A percentile compares a stretch with the other conserved stretches of the same genome.
phyloP scores from a whole-genome alignment of 768 basidiomycete species.

The Tubosaeta brunneosetosa region DNA sequence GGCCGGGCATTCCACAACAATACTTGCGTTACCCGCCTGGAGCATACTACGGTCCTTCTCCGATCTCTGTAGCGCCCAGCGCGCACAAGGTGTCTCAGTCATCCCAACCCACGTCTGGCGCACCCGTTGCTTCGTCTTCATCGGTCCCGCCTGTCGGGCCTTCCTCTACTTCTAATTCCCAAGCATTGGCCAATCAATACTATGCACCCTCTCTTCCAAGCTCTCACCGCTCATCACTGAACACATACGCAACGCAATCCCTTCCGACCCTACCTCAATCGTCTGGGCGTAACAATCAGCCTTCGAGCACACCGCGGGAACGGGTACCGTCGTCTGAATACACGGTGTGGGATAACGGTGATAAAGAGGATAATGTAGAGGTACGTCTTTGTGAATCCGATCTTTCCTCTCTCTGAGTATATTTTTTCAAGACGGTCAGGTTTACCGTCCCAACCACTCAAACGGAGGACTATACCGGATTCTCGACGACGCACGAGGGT shows the following conservation, averaged over 20 bases:
- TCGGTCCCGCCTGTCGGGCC: conserved; percentile 6
- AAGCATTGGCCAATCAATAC: conserved; percentile 2
- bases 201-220: conserved; percentile 4
- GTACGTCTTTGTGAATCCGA: conserved; percentile 3
- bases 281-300: background rate
- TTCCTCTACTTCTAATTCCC: conserved; percentile 10
- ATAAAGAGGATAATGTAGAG: conserved; percentile 6
- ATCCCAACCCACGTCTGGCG: conserved; percentile 3
- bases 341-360: conserved; percentile 10
- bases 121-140: conserved; percentile 12
- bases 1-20: conserved; percentile 16
- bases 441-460: conserved; percentile 14
- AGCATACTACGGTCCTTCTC: conserved; percentile 37
- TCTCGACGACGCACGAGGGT: conserved; percentile 28
- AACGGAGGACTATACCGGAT: conserved; percentile 2
- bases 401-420: background rate
- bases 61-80: conserved; percentile 48
- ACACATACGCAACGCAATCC: conserved; percentile 6
- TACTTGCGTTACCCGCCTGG: conserved; percentile 24
- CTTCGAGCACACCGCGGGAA: background rate
- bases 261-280: conserved; percentile 4
- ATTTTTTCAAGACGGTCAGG: conserved; percentile 8
- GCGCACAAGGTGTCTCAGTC: conserved; percentile 26
- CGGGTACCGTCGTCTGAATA: conserved; percentile 2
- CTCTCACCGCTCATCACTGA: conserved; percentile 12